Evolutionary conservation across 495 filamentous ascomycete species (phyloP).

Genomic region (Xylaria intraflava): DNA sequence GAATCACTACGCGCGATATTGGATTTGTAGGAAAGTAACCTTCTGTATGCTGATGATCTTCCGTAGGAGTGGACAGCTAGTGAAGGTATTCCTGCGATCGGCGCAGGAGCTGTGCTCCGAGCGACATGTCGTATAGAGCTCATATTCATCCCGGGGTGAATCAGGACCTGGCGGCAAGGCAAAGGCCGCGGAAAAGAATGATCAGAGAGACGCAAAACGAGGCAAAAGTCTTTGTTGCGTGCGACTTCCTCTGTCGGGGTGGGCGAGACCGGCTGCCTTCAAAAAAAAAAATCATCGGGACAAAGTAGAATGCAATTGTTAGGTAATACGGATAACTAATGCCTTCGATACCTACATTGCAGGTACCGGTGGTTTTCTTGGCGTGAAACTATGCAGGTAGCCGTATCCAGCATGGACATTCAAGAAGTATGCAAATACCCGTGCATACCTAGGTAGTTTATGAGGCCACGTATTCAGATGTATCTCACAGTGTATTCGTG

Average conservation of each 20-base stretch:
- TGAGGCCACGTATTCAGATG: no score
- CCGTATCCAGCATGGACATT: no score
- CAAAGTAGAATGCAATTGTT: background rate
- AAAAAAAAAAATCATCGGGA: slow-evolving; percentile 19
- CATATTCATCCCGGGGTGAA: slow-evolving; percentile 31
- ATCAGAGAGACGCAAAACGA: background rate
- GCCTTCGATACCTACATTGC: no score
- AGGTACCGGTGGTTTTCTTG: background rate
- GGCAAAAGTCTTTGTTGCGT: slow-evolving; percentile 20
- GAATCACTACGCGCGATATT: slow-evolving; percentile 12
- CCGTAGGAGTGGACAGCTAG: slow-evolving; percentile 40
- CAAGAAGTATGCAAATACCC: background rate
- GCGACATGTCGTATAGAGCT: slow-evolving; percentile 39
- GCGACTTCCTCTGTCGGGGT: slow-evolving; percentile 12
- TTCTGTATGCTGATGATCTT: slow-evolving; percentile 51
- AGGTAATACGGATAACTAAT: no score
- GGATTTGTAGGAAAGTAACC: slow-evolving; percentile 44
- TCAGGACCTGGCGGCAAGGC: slow-evolving; percentile 12
- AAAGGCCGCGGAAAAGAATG: background rate
- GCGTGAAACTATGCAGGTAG: no score
- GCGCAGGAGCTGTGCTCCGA: slow-evolving; percentile 33
- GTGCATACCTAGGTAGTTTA: no score
- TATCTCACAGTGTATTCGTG: no score
- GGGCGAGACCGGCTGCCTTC: slow-evolving; percentile 22
- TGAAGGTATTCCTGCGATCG: slow-evolving; percentile 31